These are phyloP conservation scores for Thelephora terrestris DNA, from an alignment of 1,284 basidiomycete species.

Conservation along the genomic window DNA sequence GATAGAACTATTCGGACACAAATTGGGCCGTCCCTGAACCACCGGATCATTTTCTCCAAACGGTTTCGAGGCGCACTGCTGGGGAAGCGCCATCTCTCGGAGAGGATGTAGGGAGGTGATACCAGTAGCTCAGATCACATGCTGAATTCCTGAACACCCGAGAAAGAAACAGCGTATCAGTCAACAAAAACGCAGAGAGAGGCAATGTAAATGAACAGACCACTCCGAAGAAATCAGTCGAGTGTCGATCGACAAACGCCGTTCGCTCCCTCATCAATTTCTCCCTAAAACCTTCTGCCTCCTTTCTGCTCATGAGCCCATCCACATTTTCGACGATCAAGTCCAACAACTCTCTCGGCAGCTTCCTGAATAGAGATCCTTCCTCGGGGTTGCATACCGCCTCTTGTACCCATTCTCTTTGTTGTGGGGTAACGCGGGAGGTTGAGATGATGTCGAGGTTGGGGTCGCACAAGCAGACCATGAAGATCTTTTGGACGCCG, in stretches of 20 bases:
- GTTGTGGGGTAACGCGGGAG: conserved; percentile 4
- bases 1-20: no score
- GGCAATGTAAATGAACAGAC: no score
- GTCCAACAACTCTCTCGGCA: conserved; percentile 9
- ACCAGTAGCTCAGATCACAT: no score
- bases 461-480: conserved; percentile 22
- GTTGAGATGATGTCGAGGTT: conserved; percentile 1
- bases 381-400: neutral
- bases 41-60: no score
- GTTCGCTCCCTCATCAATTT: conserved; percentile 5
- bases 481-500: conserved; percentile 21
- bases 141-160: no score
- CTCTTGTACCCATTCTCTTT: neutral
- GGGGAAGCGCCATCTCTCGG: no score
- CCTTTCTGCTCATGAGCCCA: neutral
- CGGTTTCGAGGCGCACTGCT: no score
- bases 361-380: neutral
- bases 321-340: conserved; percentile 1
- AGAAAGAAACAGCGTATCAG: no score
- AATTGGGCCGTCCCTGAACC: no score
- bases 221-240: no score
- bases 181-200: no score
- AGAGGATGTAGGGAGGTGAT: no score
- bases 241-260: neutral
- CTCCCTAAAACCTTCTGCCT: conserved; percentile 3